Conservation (phyloP, 495 filamentous ascomycete species). For the Viridothelium virens region DNA sequence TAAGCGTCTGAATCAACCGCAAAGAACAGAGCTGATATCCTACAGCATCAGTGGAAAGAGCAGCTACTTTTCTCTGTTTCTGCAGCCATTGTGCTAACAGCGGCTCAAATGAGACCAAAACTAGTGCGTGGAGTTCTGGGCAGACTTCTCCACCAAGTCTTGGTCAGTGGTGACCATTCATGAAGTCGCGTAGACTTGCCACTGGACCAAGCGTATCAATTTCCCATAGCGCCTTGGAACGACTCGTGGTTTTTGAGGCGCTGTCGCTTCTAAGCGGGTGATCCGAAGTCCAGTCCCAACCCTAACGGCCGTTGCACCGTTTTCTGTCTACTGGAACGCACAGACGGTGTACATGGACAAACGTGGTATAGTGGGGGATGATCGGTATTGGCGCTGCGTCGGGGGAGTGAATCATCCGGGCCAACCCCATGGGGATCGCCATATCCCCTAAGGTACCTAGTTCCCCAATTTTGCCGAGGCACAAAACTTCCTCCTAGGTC, state of each 20-base stretch:
- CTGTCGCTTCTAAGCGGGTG: background rate
- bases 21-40: slow-evolving; percentile 7
- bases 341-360: background rate
- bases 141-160: slow-evolving; percentile 41
- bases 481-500: too few relatives aligned
- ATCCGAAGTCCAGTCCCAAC: slow-evolving; percentile 1
- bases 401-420: background rate
- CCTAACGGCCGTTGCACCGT: background rate
- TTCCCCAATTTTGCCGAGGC: too few relatives aligned
- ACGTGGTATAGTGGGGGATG: background rate
- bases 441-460: too few relatives aligned
- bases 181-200: background rate
- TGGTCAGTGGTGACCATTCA: background rate
- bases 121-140: slow-evolving; percentile 64
- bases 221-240: too few relatives aligned
- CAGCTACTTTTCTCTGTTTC: slow-evolving; percentile 64
- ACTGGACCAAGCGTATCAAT: background rate
- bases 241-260: too few relatives aligned
- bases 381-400: background rate
- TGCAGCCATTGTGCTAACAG: slow-evolving; percentile 67
- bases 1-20: slow-evolving; percentile 27
- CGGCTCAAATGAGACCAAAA: slow-evolving; percentile 53
- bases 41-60: slow-evolving; percentile 66
- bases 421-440: background rate
- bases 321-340: background rate